A percentile compares a stretch with the other conserved stretches of the same genome.
These are phyloP conservation scores for Ceratocystis harringtonii DNA, from an alignment of 2,329 filamentous ascomycete species.

Conservation along the genomic window DNA sequence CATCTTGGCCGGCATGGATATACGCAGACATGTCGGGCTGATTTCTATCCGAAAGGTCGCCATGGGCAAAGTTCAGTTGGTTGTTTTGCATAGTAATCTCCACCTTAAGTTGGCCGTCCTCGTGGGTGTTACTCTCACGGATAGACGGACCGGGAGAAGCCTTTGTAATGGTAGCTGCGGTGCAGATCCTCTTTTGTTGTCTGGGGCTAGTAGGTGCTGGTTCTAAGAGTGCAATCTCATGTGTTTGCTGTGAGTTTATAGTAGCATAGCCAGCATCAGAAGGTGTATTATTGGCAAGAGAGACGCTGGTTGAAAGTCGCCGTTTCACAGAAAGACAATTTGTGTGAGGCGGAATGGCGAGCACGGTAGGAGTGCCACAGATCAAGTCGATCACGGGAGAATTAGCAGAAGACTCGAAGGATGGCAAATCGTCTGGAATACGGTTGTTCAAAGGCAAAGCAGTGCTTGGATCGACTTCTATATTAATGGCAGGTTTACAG, in stretches of 20 bases:
- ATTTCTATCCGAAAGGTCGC: conserved; percentile 35
- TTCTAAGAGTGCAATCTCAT: not conserved
- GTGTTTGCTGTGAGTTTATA: not conserved
- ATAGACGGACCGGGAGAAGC: not conserved
- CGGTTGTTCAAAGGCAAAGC: not conserved
- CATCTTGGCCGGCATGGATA: conserved; percentile 34
- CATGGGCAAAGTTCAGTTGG: conserved; percentile 34
- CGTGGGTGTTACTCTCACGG: conserved; percentile 25
- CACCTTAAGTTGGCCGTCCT: conserved; percentile 25
- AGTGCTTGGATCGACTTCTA: not conserved
- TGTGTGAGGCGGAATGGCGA: not conserved
- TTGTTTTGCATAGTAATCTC: conserved; percentile 41
- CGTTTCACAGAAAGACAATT: conserved; percentile 3
- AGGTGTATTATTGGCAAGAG: conserved; percentile 34
- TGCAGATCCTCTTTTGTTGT: not conserved
- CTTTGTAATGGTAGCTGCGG: not conserved
- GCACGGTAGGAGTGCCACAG: conserved; percentile 5
- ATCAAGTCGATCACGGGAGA: not conserved
- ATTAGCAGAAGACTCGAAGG: not conserved
- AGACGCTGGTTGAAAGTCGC: conserved; percentile 20
- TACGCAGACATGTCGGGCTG: conserved; percentile 34
- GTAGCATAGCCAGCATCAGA: conserved; percentile 36
- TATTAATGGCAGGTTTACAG: not conserved
- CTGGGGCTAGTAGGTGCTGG: conserved; percentile 6
- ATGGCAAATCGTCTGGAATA: not conserved